phyloP scores from a whole-genome alignment of 495 filamentous ascomycete genomes.

The Podospora comata region DNA sequence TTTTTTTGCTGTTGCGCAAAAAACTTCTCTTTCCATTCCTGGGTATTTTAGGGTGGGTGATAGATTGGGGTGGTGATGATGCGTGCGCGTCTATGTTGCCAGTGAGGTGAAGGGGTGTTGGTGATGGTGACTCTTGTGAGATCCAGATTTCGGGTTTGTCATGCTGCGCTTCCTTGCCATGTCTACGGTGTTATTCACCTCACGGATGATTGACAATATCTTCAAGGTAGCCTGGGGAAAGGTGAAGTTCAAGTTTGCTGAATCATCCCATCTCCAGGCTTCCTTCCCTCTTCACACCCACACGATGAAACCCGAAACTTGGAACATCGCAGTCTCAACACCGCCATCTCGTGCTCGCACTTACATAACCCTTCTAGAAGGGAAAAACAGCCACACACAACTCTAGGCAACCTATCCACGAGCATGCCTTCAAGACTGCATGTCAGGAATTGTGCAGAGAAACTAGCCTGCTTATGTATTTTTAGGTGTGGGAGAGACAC shows the following conservation, averaged over 20 bases:
- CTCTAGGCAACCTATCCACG: background rate
- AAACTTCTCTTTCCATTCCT: background rate
- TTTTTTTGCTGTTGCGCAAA: background rate
- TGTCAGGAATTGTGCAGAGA: background rate
- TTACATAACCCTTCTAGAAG: background rate
- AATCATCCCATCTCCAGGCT: background rate
- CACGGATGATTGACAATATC: background rate
- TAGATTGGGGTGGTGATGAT: background rate
- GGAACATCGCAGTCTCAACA: background rate
- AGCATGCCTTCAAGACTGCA: background rate
- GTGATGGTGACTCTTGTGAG: background rate
- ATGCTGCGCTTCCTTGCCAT: background rate
- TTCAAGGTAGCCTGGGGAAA: no score
- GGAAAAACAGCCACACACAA: background rate
- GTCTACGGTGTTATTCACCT: background rate
- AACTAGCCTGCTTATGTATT: background rate
- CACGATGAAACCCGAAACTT: background rate
- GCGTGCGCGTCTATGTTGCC: background rate
- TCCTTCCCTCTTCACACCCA: background rate
- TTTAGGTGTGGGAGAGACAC: background rate
- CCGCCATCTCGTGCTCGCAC: background rate
- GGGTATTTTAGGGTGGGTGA: background rate
- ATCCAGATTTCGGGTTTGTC: background rate
- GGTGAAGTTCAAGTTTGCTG: background rate
- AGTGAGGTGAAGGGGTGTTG: background rate